Evolutionary conservation across 2,329 filamentous ascomycete species (phyloP), one percentile per base, ranked within the genome.

Genomic region (Monilinia vaccinii-corymbosi): DNA sequence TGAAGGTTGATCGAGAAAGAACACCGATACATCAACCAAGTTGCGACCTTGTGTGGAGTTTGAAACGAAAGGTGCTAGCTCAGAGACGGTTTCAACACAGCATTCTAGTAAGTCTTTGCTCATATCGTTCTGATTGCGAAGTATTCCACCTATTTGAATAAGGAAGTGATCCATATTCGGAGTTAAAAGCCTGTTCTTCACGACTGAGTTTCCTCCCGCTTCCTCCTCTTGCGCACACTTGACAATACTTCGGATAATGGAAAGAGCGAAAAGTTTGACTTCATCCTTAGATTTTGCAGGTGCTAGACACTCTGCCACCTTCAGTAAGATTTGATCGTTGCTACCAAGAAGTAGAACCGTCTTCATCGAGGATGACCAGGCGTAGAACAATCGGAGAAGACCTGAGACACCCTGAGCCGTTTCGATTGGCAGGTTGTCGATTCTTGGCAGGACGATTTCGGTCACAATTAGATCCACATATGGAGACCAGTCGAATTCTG

Each of bases 341-440:
- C 78, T 71, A 4, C 73, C 72, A 9, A 99, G 78, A 67, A 94
- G 89, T 8, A 85, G 70, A 1, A 86, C 85, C 1, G 85, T 86
- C 62, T 79, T 80, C 0, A 83, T 78, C 25, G 87, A 80, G 61
- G 81, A 81, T 4, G 90, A 86, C 89, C 93, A 96, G 1, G 88
- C 88, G 4, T 84, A 85, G 64, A 99, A 84, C 6, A 99, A 78
- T 63, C 87, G 86, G 63, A 97, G 80, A 45, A 91, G 81, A 18
- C 87, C 89, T 3, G 94, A 97, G 9, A 97, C 79, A 16, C 91
- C 90, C 71, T 99, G 92, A 0, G 91, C 88, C 47, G 90, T 96
- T 75, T 99, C 94, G 6, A 82, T 78, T 0, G 91, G 84, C 58
- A 99, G 82, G 60, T 88, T 89, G 2, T 87, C 81, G 21, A 97